phyloP scores from a whole-genome alignment of 208 protist species.

The Crithidia thermophila region DNA sequence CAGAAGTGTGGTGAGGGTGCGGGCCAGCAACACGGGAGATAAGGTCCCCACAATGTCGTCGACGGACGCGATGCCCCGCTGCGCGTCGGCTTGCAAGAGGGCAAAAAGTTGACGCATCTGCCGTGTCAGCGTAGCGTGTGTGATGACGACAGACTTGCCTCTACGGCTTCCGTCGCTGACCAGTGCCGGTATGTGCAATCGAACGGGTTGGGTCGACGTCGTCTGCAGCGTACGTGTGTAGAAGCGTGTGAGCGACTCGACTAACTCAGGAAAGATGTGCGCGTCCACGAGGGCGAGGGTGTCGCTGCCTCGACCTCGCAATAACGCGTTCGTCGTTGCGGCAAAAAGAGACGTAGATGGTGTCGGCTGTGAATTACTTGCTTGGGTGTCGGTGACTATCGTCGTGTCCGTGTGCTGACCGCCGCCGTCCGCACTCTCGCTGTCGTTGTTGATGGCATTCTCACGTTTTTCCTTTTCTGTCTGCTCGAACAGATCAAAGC shows the following conservation, averaged over 20 bases:
- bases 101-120: constrained; percentile 36
- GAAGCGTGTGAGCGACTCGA: constrained; percentile 38
- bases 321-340: too few relatives aligned
- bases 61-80: constrained; percentile 34
- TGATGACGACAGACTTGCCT: not conserved
- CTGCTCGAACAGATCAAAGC: too few relatives aligned
- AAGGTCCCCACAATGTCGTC: constrained; percentile 18
- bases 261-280: constrained; percentile 33
- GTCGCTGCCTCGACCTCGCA: too few relatives aligned
- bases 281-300: constrained; percentile 51
- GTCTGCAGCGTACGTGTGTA: constrained; percentile 11
- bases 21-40: constrained; percentile 30
- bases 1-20: constrained; percentile 30
- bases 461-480: too few relatives aligned
- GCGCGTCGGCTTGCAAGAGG: constrained; percentile 42
- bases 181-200: not conserved
- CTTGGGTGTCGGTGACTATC: too few relatives aligned
- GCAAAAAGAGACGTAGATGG: not conserved
- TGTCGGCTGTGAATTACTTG: too few relatives aligned
- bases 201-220: not conserved
- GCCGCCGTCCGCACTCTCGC: too few relatives aligned
- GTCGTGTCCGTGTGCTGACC: too few relatives aligned
- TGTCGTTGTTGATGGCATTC: too few relatives aligned
- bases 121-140: not conserved
- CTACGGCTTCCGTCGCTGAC: not conserved